Conservation (phyloP, 2,329 filamentous ascomycete genomes). For the Colletotrichum endophyticum region DNA sequence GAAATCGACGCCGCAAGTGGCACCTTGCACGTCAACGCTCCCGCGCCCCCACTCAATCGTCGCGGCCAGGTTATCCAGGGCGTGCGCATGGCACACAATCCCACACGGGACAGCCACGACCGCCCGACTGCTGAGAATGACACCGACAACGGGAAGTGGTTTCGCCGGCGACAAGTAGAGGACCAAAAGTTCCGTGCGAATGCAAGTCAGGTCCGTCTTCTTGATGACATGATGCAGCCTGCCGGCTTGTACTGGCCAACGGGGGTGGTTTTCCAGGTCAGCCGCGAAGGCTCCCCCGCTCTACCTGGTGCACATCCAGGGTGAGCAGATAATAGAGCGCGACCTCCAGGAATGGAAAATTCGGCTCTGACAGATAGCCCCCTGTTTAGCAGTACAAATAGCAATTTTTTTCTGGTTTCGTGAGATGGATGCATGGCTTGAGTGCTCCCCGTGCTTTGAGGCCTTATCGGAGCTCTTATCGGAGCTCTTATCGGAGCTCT, state of each 20-base stretch:
- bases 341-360: not conserved
- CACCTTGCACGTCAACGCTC: not conserved
- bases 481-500: not conserved
- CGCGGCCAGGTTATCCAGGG: too few relatives aligned
- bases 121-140: too few relatives aligned
- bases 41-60: too few relatives aligned
- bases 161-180: not conserved
- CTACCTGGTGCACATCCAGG: not conserved
- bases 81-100: too few relatives aligned
- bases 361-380: not conserved
- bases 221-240: not conserved
- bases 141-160: too few relatives aligned
- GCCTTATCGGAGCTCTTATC: not conserved
- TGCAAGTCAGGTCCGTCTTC: not conserved
- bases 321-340: not conserved
- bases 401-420: not conserved
- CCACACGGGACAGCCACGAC: too few relatives aligned
- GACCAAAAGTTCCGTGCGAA: not conserved
- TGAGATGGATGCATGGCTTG: not conserved
- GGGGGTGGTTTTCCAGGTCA: not conserved
- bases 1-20: not conserved
- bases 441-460: not conserved
- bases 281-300: not conserved
- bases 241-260: not conserved
- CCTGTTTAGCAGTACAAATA: not conserved